Base-by-base conservation (phyloP, 805 yeast species). In the Metschnikowia baotianmanensis region DNA sequence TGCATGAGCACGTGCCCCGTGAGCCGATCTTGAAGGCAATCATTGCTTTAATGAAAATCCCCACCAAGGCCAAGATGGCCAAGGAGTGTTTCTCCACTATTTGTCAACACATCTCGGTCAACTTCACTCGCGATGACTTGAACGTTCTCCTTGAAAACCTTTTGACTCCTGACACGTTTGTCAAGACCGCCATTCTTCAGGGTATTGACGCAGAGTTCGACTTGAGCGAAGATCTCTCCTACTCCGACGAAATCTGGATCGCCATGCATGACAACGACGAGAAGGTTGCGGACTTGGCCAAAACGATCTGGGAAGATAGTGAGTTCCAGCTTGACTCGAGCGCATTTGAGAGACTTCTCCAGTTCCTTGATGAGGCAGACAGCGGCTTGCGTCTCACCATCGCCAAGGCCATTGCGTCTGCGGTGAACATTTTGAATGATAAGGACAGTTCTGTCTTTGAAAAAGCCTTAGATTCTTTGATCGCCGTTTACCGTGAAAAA, bases 301-400 rank as follows among this genome's bases (percentile, higher is more conserved):
- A 64, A 15, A 82, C 91, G 1, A 86, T 93, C 44, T 93, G 97
- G 97, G 75, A 78, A 24, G 96, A 89, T 50, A 86, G 80, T 57
- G 67, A 67, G 2, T 80, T 83, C 45, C 48, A 55, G n/a, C 56
- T 84, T 30, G 66, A 72, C 3, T 52, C 53, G 0, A 62, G 65
- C 4, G 68, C 82, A 1, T 71, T 85, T 0, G 45, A 53, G 3
- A 58, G 69, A 20, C 70, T 88, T 36, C 61, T 80, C 23, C 39
- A 56, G 1, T 82, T 63, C 55, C 65, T 85, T 35, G 79, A 72
- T 18, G 72, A 73, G 39, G 56, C 57, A 16, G 86, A 85, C 51
- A 71, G 80, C 31, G 88, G 89, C 39, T 62, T 88, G 36, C 76
- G 97, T 45, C 59, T 79, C 7, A 82, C 96, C 4, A 72, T 81